These are phyloP conservation scores for Starmerella etchellsii DNA, from an alignment of 805 yeast species.

Conservation along the genomic window DNA sequence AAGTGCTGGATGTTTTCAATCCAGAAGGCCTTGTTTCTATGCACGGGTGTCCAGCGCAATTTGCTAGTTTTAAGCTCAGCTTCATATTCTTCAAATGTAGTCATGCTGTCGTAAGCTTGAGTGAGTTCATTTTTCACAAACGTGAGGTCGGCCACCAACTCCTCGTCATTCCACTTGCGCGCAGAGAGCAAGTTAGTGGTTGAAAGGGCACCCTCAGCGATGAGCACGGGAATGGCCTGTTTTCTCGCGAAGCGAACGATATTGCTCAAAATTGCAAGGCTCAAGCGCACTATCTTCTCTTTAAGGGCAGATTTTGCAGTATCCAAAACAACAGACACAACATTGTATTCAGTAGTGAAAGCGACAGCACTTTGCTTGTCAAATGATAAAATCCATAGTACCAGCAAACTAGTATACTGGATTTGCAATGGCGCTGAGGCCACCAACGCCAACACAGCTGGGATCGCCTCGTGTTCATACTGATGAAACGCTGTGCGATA, in stretches of 20 bases:
- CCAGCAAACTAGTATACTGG: constrained; percentile 64
- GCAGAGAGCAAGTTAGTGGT: constrained; percentile 57
- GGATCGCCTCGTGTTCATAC: constrained; percentile 33
- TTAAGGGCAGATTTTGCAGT: constrained; percentile 73
- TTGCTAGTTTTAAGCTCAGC: constrained; percentile 70
- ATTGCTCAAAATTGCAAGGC: constrained; percentile 53
- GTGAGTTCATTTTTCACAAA: constrained; percentile 47
- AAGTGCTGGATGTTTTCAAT: constrained; percentile 63
- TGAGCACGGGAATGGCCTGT: constrained; percentile 47
- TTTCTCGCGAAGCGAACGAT: constrained; percentile 26
- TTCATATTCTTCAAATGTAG: constrained; percentile 85
- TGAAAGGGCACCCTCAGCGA: constrained; percentile 64
- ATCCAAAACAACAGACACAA: constrained; percentile 28
- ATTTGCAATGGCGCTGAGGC: constrained; percentile 46
- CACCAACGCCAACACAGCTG: constrained; percentile 39
- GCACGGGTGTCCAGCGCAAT: constrained; percentile 86
- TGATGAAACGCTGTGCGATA: constrained; percentile 44
- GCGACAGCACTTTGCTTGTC: constrained; percentile 38
- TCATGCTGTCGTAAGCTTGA: constrained; percentile 61
- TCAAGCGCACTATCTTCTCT: constrained; percentile 77
- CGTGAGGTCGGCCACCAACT: constrained; percentile 60
- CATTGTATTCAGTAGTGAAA: constrained; percentile 39
- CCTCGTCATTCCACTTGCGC: constrained; percentile 92
- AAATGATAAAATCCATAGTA: constrained; percentile 78
- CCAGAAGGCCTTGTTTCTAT: constrained; percentile 81